Evolutionary conservation across 331 rosid genomes (phyloP), one percentile per base, ranked within the genome.

Genomic region (Ulmus americana): DNA sequence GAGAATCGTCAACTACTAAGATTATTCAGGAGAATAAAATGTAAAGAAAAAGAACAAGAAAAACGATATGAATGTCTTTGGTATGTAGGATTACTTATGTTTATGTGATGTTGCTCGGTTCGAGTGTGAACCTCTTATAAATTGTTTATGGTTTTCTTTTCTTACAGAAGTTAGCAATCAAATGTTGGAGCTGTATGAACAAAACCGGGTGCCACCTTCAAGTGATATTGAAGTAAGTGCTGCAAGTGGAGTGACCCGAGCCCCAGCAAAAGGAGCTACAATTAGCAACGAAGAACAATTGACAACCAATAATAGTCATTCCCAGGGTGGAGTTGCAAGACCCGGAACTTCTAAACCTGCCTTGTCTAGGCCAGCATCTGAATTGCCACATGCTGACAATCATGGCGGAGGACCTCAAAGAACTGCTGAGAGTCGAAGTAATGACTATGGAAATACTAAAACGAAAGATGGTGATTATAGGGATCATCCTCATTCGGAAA

Each of bases 81-180:
- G 35, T 2, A 2, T 28, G 4, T 28, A 28, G 35, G 35, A 28
- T 3, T 28, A 28, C 35, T 28, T 28, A 28, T 28, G 35, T 28
- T 28, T 28, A 28, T 28, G 35, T 28, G 35, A 28, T 28, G 35
- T 28, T 28, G 35, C 45, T 7, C 4, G 6, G 64, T 51, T 51
- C 43, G 70, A 52, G 14, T 54, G 12, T 62, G 14, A 66, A 57
- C 50, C 81, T 67, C 68, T 50, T 80, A 50, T 16, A 45, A 28
- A 28, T 28, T 28, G 35, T 28, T 28, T 3, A 28, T 28, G 3
- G 4, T 76, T 16, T 67, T 47, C 39, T 13, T 65, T 68, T 80
- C 76, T 52, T 85, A 95, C 94, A 92, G 98, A 92, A 81, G 94
- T 92, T 52, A 89, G 98, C 83, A 89, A 92, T 76, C 98, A 92